Percentiles rank a stretch among this genome's conserved stretches.
Conservation (phyloP, 2,329 filamentous ascomycete species). For the Stachybotrys chartarum region DNA sequence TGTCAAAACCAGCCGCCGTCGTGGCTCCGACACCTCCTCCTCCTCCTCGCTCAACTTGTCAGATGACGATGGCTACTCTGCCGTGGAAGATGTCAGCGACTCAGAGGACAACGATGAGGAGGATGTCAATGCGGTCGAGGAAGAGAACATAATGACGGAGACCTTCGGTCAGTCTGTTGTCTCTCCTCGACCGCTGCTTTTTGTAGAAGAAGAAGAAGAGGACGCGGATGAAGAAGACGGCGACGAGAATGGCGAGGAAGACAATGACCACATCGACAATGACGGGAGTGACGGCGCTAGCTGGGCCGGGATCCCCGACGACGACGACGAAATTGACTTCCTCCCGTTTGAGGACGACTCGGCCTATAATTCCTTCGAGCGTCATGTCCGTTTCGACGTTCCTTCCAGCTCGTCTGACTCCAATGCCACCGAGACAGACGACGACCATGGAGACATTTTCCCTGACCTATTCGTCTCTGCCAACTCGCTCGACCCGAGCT, state of each 20-base stretch:
- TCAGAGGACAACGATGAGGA: constrained; percentile 72
- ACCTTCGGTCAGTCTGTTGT: constrained; percentile 28
- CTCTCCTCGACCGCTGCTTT: constrained; percentile 43
- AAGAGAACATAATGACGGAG: constrained; percentile 59
- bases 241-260: constrained; percentile 28
- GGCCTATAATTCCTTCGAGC: constrained; percentile 35
- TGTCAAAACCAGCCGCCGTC: constrained; percentile 33
- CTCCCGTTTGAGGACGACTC: constrained; percentile 31
- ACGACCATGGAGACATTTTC: constrained; percentile 59
- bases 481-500: constrained; percentile 62
- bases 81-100: constrained; percentile 72
- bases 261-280: constrained; percentile 31
- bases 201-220: constrained; percentile 26
- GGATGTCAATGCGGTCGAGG: constrained; percentile 71
- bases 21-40: constrained; percentile 45
- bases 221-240: constrained; percentile 31
- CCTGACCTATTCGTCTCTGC: constrained; percentile 75
- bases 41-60: constrained; percentile 54
- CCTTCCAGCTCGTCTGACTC: constrained; percentile 61
- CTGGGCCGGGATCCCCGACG: constrained; percentile 51
- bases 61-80: constrained; percentile 68
- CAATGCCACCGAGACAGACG: constrained; percentile 47
- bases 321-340: constrained; percentile 32
- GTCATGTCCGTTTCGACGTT: constrained; percentile 69
- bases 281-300: constrained; percentile 36